These are phyloP conservation scores for Thelonectria discophora DNA, from an alignment of 2,329 filamentous ascomycete species.

Conservation along the genomic window DNA sequence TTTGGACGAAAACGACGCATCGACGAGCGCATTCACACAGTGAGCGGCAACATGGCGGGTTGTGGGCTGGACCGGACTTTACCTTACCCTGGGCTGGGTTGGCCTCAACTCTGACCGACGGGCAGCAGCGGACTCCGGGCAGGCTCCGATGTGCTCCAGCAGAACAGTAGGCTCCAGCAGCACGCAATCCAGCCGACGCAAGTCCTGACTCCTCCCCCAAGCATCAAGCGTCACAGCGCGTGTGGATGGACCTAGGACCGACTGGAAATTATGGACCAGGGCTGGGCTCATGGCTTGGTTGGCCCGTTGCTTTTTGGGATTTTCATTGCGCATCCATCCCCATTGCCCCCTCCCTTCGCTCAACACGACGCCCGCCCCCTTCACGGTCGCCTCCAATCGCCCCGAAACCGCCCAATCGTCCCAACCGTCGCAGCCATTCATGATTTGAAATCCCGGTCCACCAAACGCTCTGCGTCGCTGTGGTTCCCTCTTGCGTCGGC, in stretches of 20 bases:
- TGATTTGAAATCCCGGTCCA: slow-evolving; percentile 31
- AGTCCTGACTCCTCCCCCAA: slow-evolving; percentile 26
- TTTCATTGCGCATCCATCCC: slow-evolving; percentile 15
- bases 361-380: slow-evolving; percentile 20
- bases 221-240: slow-evolving; percentile 40
- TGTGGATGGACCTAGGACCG: slow-evolving; percentile 35
- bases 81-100: slow-evolving; percentile 10
- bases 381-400: slow-evolving; percentile 27
- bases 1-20: slow-evolving; percentile 34
- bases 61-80: slow-evolving; percentile 29
- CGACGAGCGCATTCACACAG: slow-evolving; percentile 31
- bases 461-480: slow-evolving; percentile 12
- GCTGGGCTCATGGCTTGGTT: slow-evolving; percentile 36
- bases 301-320: slow-evolving; percentile 33
- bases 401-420: slow-evolving; percentile 28
- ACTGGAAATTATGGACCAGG: slow-evolving; percentile 41
- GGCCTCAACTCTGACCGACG: slow-evolving; percentile 31
- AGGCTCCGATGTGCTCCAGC: slow-evolving; percentile 25
- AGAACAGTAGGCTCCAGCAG: slow-evolving; percentile 37
- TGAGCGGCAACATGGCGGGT: slow-evolving; percentile 17
- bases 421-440: slow-evolving; percentile 6
- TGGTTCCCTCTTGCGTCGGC: slow-evolving; percentile 22
- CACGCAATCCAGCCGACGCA: slow-evolving; percentile 38
- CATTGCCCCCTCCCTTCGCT: slow-evolving; percentile 24
- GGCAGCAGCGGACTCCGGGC: slow-evolving; percentile 37